phyloP scores from a whole-genome alignment of 176 grass and related monocot species.

The Typha latifolia region DNA sequence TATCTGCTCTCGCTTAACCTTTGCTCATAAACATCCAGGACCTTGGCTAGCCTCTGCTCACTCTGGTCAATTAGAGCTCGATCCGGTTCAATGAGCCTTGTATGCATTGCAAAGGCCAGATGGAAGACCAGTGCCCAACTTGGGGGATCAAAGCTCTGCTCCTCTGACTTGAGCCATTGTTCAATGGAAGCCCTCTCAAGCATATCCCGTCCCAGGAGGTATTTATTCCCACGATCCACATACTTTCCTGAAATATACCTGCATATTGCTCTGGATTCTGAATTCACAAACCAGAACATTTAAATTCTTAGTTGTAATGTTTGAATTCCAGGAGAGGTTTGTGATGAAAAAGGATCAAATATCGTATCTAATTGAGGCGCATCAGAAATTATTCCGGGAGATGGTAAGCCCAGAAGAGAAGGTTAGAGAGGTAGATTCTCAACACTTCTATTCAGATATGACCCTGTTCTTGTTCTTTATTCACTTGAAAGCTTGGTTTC shows the following conservation, averaged over 20 bases:
- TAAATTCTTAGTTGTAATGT: too few relatives aligned
- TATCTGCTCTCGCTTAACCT: constrained; percentile 55
- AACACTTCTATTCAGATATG: too few relatives aligned
- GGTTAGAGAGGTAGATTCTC: too few relatives aligned
- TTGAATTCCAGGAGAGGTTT: too few relatives aligned
- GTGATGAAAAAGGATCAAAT: too few relatives aligned
- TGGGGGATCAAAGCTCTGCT: constrained; percentile 77
- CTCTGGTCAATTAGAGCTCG: neutral
- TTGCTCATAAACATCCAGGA: constrained; percentile 84
- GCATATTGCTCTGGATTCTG: constrained; percentile 93
- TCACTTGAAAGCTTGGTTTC: too few relatives aligned
- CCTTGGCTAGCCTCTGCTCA: constrained; percentile 40
- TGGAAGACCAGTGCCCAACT: constrained; percentile 70
- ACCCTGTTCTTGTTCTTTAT: too few relatives aligned
- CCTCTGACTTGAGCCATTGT: constrained; percentile 90
- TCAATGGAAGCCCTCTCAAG: constrained; percentile 81
- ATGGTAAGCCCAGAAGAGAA: too few relatives aligned
- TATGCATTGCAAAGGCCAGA: constrained; percentile 40
- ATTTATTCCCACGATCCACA: constrained; percentile 33
- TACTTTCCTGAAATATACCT: constrained; percentile 57
- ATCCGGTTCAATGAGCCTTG: neutral
- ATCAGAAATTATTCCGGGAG: too few relatives aligned
- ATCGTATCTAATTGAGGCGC: too few relatives aligned
- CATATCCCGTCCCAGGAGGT: constrained; percentile 64
- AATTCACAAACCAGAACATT: constrained; percentile 14